These are phyloP conservation scores for Xylariomycetidae sp. DNA, from an alignment of 2,329 filamentous ascomycete species.

Conservation along the genomic window DNA sequence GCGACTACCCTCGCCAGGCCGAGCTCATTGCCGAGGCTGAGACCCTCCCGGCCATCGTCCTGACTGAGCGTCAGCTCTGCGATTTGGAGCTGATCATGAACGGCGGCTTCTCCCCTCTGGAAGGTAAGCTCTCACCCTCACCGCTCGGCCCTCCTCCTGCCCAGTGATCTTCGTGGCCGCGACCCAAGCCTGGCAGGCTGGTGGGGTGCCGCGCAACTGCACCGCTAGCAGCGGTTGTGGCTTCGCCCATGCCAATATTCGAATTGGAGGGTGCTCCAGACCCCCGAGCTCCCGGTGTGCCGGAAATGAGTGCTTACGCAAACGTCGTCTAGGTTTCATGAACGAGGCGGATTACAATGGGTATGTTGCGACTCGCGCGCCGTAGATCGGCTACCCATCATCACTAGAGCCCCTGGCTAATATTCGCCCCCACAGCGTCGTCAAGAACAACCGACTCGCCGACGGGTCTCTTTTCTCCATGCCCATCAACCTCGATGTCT, in stretches of 20 bases:
- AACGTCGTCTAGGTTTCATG: conserved; percentile 71
- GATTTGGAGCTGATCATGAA: conserved; percentile 96
- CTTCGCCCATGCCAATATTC: background rate
- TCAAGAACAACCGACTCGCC: conserved; percentile 77
- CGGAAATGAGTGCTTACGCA: conserved; percentile 20
- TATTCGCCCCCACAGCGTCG: conserved; percentile 72
- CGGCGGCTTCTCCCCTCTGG: conserved; percentile 93
- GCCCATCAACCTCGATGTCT: conserved; percentile 89
- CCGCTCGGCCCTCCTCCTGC: conserved; percentile 26
- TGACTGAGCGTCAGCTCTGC: conserved; percentile 92
- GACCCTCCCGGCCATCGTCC: conserved; percentile 72
- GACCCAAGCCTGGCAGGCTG: background rate
- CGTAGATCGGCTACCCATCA: background rate
- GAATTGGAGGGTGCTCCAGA: background rate
- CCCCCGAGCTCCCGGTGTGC: too few relatives aligned
- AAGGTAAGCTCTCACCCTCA: too few relatives aligned
- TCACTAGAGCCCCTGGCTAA: background rate
- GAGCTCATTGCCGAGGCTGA: conserved; percentile 82
- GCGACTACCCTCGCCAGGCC: conserved; percentile 77
- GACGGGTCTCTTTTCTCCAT: conserved; percentile 92
- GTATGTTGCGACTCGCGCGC: conserved; percentile 38
- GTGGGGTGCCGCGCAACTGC: background rate
- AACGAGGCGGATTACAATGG: conserved; percentile 94
- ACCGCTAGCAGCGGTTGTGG: background rate
- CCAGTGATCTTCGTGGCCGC: background rate